phyloP scores from a whole-genome alignment of 768 basidiomycete species.

The Russula lepida region DNA sequence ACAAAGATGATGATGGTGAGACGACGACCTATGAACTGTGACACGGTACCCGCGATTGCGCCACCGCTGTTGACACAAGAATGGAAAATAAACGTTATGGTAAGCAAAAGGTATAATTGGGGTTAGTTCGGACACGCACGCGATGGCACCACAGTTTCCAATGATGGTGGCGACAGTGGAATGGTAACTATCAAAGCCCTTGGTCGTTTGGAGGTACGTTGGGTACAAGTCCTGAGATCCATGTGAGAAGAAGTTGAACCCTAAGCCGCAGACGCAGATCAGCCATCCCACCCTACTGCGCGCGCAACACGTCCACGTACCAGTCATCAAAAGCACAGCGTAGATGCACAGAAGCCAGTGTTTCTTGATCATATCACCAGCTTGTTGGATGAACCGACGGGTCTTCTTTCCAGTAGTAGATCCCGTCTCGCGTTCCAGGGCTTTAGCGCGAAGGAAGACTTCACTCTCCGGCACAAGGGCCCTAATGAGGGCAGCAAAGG shows the following conservation, averaged over 20 bases:
- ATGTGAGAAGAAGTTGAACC: conserved; percentile 49
- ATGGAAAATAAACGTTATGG: background rate
- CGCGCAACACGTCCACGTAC: conserved; percentile 20
- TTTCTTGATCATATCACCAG: conserved; percentile 62
- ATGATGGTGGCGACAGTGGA: conserved; percentile 40
- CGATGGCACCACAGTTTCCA: conserved; percentile 30
- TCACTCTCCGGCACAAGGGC: conserved; percentile 69
- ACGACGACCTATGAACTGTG: conserved; percentile 39
- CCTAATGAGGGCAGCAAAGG: conserved; percentile 62
- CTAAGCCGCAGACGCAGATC: conserved; percentile 19
- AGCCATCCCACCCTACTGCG: background rate
- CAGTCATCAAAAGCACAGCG: conserved; percentile 76
- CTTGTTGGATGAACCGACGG: conserved; percentile 62
- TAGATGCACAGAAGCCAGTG: conserved; percentile 86
- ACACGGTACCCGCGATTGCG: conserved; percentile 31
- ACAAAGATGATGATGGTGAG: conserved; percentile 35
- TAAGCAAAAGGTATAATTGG: conserved; percentile 12
- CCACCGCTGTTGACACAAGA: conserved; percentile 26
- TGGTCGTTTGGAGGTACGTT: conserved; percentile 32
- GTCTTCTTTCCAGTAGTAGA: conserved; percentile 43
- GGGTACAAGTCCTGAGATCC: conserved; percentile 39
- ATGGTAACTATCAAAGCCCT: conserved; percentile 28
- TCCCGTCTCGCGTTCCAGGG: conserved; percentile 38
- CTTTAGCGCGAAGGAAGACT: conserved; percentile 60
- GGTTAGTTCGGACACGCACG: conserved; percentile 15